A percentile compares a stretch with the other conserved stretches of the same genome.
phyloP scores from a whole-genome alignment of 306 rosid genomes.

The Mimosa pudica region DNA sequence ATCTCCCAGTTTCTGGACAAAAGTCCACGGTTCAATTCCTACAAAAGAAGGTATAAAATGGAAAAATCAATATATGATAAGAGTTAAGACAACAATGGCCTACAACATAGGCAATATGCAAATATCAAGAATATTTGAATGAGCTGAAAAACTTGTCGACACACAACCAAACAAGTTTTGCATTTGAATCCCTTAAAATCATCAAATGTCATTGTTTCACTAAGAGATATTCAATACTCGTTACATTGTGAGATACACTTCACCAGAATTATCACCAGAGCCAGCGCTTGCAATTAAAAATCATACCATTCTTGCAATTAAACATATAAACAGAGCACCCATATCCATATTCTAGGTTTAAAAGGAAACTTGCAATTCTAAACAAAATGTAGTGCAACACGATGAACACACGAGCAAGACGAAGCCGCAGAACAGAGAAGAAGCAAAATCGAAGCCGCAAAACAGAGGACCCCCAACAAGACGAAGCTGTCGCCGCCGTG shows the following conservation, averaged over 20 bases:
- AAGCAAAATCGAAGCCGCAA: too few relatives aligned
- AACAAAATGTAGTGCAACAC: too few relatives aligned
- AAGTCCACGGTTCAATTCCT: conserved; percentile 33
- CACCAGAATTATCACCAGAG: too few relatives aligned
- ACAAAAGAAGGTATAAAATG: neutral
- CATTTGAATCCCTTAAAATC: neutral
- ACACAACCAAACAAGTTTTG: neutral
- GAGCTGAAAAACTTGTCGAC: neutral
- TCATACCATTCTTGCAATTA: too few relatives aligned
- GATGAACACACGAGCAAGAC: too few relatives aligned
- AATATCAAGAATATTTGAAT: neutral
- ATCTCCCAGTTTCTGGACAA: conserved; percentile 27
- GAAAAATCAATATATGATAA: neutral
- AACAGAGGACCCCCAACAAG: too few relatives aligned
- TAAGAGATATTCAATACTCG: neutral
- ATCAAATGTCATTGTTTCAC: neutral
- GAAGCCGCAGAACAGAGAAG: too few relatives aligned
- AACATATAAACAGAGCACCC: too few relatives aligned
- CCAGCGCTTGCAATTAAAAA: too few relatives aligned
- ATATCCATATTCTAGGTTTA: too few relatives aligned
- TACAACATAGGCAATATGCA: neutral
- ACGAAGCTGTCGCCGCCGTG: too few relatives aligned
- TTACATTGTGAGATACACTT: neutral
- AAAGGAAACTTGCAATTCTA: too few relatives aligned
- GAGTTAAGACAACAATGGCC: neutral